These are phyloP conservation scores for Lenwebbia sp. DNA, from an alignment of 345 rosid species.

Conservation along the genomic window DNA sequence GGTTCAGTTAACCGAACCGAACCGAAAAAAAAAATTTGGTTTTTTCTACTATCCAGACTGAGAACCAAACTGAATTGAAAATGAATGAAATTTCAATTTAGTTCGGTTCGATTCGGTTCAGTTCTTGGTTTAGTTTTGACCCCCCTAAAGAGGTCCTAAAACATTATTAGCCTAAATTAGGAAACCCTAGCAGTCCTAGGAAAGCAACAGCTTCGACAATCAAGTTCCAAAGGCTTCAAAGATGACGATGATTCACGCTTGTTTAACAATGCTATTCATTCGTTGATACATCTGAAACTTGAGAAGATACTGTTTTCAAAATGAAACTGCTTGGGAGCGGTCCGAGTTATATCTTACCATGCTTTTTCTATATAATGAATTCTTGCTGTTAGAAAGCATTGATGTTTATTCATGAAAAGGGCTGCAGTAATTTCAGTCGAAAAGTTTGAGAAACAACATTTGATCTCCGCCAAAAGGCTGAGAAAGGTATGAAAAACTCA, in stretches of 20 bases:
- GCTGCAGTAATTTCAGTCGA: not conserved
- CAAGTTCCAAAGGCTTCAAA: not conserved
- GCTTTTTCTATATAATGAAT: not conserved
- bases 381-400: not conserved
- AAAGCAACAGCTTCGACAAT: not conserved
- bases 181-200: not conserved
- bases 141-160: not conserved
- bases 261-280: not conserved
- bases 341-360: not conserved
- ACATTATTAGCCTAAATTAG: not conserved
- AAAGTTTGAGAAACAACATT: not conserved
- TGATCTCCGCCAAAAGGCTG: slow-evolving; percentile 43
- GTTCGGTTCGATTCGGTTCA: no score
- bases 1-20: no score
- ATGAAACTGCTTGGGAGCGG: not conserved
- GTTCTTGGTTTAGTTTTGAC: no score
- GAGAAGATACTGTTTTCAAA: not conserved
- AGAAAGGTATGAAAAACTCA: slow-evolving; percentile 11
- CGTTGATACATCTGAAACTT: not conserved
- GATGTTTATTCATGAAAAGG: not conserved
- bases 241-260: not conserved
- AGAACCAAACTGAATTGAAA: no score
- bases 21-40: no score
- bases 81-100: no score
- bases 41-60: no score